These are phyloP conservation scores for Straminergon stramineum DNA, from an alignment of 225 moss, liverwort and hornwort species.

Conservation along the genomic window DNA sequence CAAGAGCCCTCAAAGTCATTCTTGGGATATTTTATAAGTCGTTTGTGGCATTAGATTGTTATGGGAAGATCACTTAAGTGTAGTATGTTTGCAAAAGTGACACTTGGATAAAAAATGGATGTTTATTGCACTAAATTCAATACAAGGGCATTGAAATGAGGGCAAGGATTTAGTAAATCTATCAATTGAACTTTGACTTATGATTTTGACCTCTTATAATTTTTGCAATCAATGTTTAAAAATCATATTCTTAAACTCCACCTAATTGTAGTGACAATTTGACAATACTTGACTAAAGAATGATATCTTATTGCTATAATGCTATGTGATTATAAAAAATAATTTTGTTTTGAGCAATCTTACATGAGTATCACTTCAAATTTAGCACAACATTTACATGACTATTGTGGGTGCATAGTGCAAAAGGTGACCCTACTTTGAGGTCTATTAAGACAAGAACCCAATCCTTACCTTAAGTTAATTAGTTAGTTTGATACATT, in stretches of 20 bases:
- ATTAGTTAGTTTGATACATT: too few relatives aligned
- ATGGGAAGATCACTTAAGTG: fast-evolving
- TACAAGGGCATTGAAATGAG: not conserved
- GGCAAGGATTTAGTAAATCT: not conserved
- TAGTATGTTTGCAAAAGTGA: not conserved
- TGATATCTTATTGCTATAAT: too few relatives aligned
- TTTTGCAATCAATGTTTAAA: not conserved
- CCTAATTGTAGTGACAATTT: not conserved
- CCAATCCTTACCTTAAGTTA: too few relatives aligned
- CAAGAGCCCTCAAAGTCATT: not conserved
- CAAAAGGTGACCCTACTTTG: not conserved
- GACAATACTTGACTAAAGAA: not conserved
- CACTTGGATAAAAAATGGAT: too few relatives aligned
- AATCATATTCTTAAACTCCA: not conserved
- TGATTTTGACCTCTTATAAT: too few relatives aligned
- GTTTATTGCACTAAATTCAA: not conserved
- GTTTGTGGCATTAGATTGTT: fast-evolving
- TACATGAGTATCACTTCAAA: not conserved
- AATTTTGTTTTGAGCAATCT: not conserved
- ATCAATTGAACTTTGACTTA: not conserved
- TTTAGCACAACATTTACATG: not conserved
- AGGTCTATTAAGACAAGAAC: too few relatives aligned
- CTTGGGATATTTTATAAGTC: not conserved
- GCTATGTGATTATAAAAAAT: fast-evolving
- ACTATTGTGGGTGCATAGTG: fast-evolving